These are phyloP conservation scores for Aspergillus japonicus DNA, from an alignment of 2,329 filamentous ascomycete genomes.

Conservation along the genomic window DNA sequence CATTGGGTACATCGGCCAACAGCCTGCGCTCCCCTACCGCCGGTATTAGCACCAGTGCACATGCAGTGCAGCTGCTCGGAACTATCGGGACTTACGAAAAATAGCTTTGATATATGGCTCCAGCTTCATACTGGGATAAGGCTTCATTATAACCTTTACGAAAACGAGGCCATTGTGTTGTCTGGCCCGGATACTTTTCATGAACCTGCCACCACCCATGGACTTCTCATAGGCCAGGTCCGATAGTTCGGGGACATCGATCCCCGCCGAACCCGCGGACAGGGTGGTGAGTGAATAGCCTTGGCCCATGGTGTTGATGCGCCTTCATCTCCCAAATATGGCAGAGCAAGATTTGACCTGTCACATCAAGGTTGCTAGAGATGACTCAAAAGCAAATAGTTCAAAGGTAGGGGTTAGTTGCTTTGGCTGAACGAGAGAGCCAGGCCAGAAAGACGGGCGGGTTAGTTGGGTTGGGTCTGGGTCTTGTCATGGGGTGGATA, in stretches of 20 bases:
- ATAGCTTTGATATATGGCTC: slow-evolving; percentile 76
- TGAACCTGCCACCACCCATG: slow-evolving; percentile 86
- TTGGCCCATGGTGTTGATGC: slow-evolving; percentile 73
- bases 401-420: neutral
- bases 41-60: slow-evolving; percentile 18
- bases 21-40: slow-evolving; percentile 70
- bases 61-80: neutral
- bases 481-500: neutral
- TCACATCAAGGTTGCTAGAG: neutral
- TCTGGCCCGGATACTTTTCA: slow-evolving; percentile 91
- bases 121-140: slow-evolving; percentile 77
- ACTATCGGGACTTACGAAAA: slow-evolving; percentile 56
- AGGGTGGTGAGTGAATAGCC: slow-evolving; percentile 92
- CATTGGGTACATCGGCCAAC: slow-evolving; percentile 83
- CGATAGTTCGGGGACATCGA: slow-evolving; percentile 87
- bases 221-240: slow-evolving; percentile 91
- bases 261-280: slow-evolving; percentile 85
- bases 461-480: neutral
- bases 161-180: slow-evolving; percentile 89
- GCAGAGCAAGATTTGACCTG: neutral
- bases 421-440: neutral
- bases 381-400: neutral
- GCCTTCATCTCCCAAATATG: slow-evolving; percentile 30
- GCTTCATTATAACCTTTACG: slow-evolving; percentile 93
- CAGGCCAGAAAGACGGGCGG: neutral